These are phyloP conservation scores for Aspergillus pseudotamarii DNA, from an alignment of 2,329 filamentous ascomycete species.

Conservation along the genomic window DNA sequence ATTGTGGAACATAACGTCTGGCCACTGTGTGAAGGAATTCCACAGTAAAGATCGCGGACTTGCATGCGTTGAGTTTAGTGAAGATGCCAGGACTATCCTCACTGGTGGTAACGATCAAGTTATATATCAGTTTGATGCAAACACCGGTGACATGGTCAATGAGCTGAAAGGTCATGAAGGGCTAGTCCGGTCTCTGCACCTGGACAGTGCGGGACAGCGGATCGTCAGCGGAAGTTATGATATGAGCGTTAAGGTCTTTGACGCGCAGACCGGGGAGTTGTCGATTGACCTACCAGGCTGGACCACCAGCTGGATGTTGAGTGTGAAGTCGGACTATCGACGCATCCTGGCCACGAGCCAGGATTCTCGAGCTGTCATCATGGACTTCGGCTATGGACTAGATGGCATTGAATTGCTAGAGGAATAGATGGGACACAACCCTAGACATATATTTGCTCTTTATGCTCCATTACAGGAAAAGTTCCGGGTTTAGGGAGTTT, in stretches of 20 bases:
- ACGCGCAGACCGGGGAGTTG: slow-evolving; percentile 76
- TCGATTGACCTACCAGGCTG: slow-evolving; percentile 88
- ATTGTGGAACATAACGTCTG: slow-evolving; percentile 91
- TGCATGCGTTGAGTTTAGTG: slow-evolving; percentile 93
- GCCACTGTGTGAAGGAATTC: slow-evolving; percentile 88
- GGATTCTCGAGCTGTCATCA: slow-evolving; percentile 85
- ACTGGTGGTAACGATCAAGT: slow-evolving; percentile 94
- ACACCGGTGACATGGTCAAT: slow-evolving; percentile 80
- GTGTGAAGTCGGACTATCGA: slow-evolving; percentile 92
- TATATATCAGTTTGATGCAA: slow-evolving; percentile 94
- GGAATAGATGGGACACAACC: slow-evolving; percentile 28
- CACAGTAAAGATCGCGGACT: slow-evolving; percentile 87
- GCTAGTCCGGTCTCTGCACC: slow-evolving; percentile 85
- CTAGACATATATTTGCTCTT: slow-evolving; percentile 9
- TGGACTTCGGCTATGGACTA: slow-evolving; percentile 79
- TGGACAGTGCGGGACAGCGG: slow-evolving; percentile 82
- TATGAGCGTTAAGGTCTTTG: slow-evolving; percentile 91
- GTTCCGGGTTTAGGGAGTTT: slow-evolving; percentile 6
- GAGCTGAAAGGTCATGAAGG: slow-evolving; percentile 81
- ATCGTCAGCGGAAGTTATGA: slow-evolving; percentile 94
- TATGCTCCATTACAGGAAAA: slow-evolving; percentile 3
- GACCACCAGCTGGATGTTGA: slow-evolving; percentile 96
- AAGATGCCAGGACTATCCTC: slow-evolving; percentile 90
- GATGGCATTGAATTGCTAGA: slow-evolving; percentile 57
- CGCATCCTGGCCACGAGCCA: slow-evolving; percentile 94